Evolutionary conservation across 2,329 filamentous ascomycete genomes (phyloP).

Genomic region (Cytospora piceicola): DNA sequence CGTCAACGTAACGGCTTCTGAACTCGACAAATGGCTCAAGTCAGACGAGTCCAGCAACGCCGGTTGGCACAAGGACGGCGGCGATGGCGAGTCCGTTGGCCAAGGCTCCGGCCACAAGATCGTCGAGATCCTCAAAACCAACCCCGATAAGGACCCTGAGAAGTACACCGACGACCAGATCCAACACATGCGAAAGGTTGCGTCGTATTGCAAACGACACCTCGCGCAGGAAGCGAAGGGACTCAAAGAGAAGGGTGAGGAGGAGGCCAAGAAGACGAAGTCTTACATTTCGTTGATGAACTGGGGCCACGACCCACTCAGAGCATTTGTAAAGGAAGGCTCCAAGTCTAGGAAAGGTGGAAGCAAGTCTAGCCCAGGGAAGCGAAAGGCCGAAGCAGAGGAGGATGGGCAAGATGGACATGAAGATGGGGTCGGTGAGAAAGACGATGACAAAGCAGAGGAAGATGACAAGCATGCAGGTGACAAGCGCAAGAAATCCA

Average conservation of each 20-base stretch:
- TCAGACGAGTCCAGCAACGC: slow-evolving; percentile 60
- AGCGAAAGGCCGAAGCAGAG: slow-evolving; percentile 12
- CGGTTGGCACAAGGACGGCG: slow-evolving; percentile 63
- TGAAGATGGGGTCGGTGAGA: slow-evolving; percentile 24
- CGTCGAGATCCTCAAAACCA: slow-evolving; percentile 64
- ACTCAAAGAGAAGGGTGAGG: slow-evolving; percentile 55
- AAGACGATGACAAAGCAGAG: slow-evolving; percentile 2
- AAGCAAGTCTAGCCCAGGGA: slow-evolving; percentile 23
- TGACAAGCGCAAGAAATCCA: slow-evolving; percentile 28
- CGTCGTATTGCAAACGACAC: slow-evolving; percentile 68
- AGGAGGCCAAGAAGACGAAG: slow-evolving; percentile 52
- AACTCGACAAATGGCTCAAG: slow-evolving; percentile 65
- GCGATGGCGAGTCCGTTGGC: slow-evolving; percentile 63
- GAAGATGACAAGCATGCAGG: slow-evolving; percentile 29
- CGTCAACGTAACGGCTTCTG: slow-evolving; percentile 66
- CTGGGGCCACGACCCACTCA: slow-evolving; percentile 61
- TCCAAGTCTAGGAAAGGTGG: slow-evolving; percentile 7
- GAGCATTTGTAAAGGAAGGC: slow-evolving; percentile 39
- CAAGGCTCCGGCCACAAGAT: slow-evolving; percentile 68
- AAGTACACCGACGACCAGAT: slow-evolving; percentile 61
- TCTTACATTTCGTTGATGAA: slow-evolving; percentile 63
- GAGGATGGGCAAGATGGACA: slow-evolving; percentile 12
- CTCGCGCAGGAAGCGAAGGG: slow-evolving; percentile 65
- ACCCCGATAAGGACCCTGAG: slow-evolving; percentile 59
- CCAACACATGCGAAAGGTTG: slow-evolving; percentile 65